Percentiles rank a stretch among this genome's conserved stretches.
Evolutionary conservation across 163 green algal genomes (phyloP).

Genomic region (Trebouxia gelatinosa): DNA sequence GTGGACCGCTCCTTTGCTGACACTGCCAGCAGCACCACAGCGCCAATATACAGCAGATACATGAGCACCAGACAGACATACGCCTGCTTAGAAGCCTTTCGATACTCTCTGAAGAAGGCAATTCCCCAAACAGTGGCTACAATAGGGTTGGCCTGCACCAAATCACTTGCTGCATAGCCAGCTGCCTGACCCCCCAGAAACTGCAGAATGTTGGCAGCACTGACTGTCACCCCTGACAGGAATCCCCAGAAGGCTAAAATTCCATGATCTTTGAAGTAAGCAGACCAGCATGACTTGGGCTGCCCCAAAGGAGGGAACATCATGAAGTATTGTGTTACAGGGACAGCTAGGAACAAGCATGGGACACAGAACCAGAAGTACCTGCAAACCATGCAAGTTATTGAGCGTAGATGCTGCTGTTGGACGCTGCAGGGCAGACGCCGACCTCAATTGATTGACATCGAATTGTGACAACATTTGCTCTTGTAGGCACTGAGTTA

Average conservation of each 20-base stretch:
- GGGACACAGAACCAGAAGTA: constrained; percentile 27
- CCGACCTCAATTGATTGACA: too few relatives aligned
- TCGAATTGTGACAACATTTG: too few relatives aligned
- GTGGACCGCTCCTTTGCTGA: too few relatives aligned
- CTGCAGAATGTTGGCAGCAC: constrained; percentile 29
- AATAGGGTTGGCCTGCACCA: constrained; percentile 29
- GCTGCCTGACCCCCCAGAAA: constrained; percentile 27
- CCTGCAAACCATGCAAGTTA: too few relatives aligned
- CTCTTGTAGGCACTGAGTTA: too few relatives aligned
- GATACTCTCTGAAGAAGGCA: constrained; percentile 17
- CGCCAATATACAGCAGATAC: constrained; percentile 26
- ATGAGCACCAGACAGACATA: constrained; percentile 5
- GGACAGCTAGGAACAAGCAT: constrained; percentile 5
- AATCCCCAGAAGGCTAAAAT: constrained; percentile 10
- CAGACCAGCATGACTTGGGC: constrained; percentile 2
- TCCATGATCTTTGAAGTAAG: constrained; percentile 23
- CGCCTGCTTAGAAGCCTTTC: background rate
- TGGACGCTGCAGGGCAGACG: too few relatives aligned
- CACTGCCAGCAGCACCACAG: constrained; percentile 2
- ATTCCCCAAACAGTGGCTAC: constrained; percentile 27
- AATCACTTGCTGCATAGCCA: constrained; percentile 28
- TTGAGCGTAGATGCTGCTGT: too few relatives aligned
- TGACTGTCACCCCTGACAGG: constrained; percentile 4
- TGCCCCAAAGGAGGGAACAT: constrained; percentile 14
- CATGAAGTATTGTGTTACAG: constrained; percentile 6